phyloP scores from a whole-genome alignment of 805 yeast species.

The Candida sanyiensis region DNA sequence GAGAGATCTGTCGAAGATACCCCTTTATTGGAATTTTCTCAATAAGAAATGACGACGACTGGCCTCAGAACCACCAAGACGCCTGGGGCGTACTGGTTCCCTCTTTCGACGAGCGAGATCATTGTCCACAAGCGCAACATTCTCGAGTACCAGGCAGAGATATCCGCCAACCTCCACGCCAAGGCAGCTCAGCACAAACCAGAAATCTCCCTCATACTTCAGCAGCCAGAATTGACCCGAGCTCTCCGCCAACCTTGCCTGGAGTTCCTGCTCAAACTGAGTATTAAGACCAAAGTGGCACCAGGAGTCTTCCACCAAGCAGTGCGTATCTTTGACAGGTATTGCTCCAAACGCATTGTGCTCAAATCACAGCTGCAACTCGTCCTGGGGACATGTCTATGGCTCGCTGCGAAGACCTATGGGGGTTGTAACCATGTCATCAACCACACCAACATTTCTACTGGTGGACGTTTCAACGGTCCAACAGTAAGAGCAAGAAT shows the following conservation, averaged over 20 bases:
- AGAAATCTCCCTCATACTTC: constrained; percentile 58
- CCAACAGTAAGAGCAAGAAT: constrained; percentile 72
- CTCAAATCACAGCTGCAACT: constrained; percentile 82
- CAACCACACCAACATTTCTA: constrained; percentile 40
- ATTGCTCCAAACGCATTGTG: constrained; percentile 82
- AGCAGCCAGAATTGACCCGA: constrained; percentile 84
- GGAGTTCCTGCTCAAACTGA: constrained; percentile 72
- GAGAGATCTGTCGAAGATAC: too few relatives aligned
- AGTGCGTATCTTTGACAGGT: constrained; percentile 78
- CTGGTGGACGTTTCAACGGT: constrained; percentile 58
- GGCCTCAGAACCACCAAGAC: constrained; percentile 36
- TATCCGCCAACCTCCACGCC: constrained; percentile 35
- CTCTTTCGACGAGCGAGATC: constrained; percentile 45
- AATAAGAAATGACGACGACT: constrained; percentile 16
- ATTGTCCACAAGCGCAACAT: constrained; percentile 39
- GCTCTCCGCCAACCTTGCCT: constrained; percentile 67
- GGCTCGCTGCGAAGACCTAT: constrained; percentile 86
- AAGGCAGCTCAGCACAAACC: constrained; percentile 41
- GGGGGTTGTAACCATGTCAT: constrained; percentile 70
- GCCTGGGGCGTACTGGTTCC: constrained; percentile 46
- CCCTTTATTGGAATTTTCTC: too few relatives aligned
- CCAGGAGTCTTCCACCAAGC: constrained; percentile 64
- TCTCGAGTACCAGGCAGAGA: constrained; percentile 49
- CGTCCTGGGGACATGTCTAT: constrained; percentile 84
- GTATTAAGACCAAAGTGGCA: constrained; percentile 57